Evolutionary conservation across 2,329 filamentous ascomycete genomes (phyloP).

Genomic region (Aureobasidium sp.): DNA sequence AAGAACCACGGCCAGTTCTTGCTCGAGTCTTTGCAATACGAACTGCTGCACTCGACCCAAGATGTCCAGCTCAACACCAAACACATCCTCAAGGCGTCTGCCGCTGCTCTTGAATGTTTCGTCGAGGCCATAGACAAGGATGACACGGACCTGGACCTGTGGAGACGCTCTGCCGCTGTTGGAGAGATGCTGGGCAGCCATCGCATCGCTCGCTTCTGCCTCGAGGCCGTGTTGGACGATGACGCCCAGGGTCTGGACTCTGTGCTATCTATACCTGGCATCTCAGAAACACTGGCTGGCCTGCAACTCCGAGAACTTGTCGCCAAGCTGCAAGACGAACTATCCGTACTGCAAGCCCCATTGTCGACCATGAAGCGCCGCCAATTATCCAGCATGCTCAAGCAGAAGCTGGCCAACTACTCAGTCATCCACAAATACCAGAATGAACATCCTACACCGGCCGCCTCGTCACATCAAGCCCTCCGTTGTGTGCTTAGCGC

Average conservation of each 20-base stretch:
- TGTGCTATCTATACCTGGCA: conserved; percentile 49
- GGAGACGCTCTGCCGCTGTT: conserved; percentile 54
- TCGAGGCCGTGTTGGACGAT: conserved; percentile 57
- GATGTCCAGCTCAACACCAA: conserved; percentile 10
- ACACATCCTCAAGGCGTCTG: conserved; percentile 29
- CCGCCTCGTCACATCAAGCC: background rate
- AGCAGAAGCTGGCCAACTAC: conserved; percentile 49
- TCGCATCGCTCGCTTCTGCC: conserved; percentile 53
- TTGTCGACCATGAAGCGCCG: conserved; percentile 44
- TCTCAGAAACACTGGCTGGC: conserved; percentile 49
- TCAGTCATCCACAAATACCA: conserved; percentile 32
- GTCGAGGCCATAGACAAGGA: conserved; percentile 58
- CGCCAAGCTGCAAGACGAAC: conserved; percentile 45
- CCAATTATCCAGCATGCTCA: conserved; percentile 46
- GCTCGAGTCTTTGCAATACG: conserved; percentile 62
- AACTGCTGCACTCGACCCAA: conserved; percentile 24
- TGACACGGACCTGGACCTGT: conserved; percentile 57
- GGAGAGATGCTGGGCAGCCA: conserved; percentile 51
- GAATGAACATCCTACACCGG: background rate
- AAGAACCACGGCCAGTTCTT: conserved; percentile 93
- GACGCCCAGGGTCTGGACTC: conserved; percentile 52
- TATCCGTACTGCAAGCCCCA: conserved; percentile 48
- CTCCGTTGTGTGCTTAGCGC: conserved; percentile 21
- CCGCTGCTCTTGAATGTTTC: conserved; percentile 47
- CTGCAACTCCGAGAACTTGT: conserved; percentile 47